phyloP scores from a whole-genome alignment of 2,329 filamentous ascomycete genomes.

The Exophiala xenobiotica region DNA sequence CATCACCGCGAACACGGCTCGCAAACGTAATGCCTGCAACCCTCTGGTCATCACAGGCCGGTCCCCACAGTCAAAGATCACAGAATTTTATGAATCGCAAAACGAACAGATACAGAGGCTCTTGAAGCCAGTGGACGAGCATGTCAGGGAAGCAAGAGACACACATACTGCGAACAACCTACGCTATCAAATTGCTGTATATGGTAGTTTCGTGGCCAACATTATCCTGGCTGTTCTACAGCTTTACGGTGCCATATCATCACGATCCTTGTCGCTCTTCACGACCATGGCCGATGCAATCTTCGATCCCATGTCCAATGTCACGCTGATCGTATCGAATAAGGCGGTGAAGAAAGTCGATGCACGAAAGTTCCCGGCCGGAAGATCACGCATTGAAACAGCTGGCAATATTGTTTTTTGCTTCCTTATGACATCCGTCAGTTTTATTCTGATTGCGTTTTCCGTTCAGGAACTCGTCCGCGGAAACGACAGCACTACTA shows the following conservation, averaged over 20 bases:
- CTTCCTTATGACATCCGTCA: constrained; percentile 92
- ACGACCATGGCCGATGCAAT: constrained; percentile 96
- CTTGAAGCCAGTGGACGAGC: constrained; percentile 89
- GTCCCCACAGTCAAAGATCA: constrained; percentile 56
- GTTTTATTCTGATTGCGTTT: constrained; percentile 87
- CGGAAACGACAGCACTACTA: constrained; percentile 50
- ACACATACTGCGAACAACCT: constrained; percentile 79
- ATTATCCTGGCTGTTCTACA: constrained; percentile 76
- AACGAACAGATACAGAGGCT: constrained; percentile 92
- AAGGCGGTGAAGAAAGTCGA: constrained; percentile 88
- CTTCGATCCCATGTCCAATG: constrained; percentile 87
- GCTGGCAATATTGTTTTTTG: constrained; percentile 96
- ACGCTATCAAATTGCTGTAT: constrained; percentile 59
- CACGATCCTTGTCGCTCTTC: constrained; percentile 89
- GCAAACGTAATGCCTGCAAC: constrained; percentile 62
- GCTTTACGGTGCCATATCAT: constrained; percentile 82
- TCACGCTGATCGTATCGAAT: constrained; percentile 82
- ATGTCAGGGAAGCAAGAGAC: constrained; percentile 76
- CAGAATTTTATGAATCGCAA: constrained; percentile 83
- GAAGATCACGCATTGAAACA: constrained; percentile 91
- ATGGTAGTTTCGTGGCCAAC: constrained; percentile 74
- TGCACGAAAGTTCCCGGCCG: constrained; percentile 79
- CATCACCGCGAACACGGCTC: constrained; percentile 77
- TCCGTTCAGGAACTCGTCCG: constrained; percentile 68
- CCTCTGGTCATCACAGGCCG: constrained; percentile 38